Base-by-base conservation (phyloP, 768 basidiomycete species). In the Trametes elegans region DNA sequence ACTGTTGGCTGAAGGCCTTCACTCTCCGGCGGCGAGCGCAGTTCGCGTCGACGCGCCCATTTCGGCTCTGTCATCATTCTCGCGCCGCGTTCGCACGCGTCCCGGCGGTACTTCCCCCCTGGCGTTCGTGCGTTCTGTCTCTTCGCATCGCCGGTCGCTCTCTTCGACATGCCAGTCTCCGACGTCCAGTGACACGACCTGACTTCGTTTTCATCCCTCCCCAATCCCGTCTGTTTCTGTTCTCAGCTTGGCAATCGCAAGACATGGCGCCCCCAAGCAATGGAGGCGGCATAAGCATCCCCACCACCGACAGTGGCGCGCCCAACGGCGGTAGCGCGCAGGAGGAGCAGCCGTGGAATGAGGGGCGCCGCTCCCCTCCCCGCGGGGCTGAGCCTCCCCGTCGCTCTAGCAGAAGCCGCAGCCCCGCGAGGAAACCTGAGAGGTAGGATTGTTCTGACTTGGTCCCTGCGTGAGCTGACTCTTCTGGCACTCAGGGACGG, bases 211-310 rank as follows among this genome's bases (percentile, higher is more conserved):
- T 49, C 62, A 54, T 47, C 60, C 56, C 41, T 70, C 71, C 68
- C 66, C 67, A 67, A 60, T 71, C 68, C 54, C 68, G n/a, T n/a
- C n/a, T n/a, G n/a, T 71, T 65, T 65, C 62, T 65, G 68, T 68
- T 68, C 70, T 69, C 83, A 89, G 88, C 88, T 66, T 90, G 88
- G 88, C 87, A 88, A 74, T 81, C 85, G 31, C 85, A 87, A 82
- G 88, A 90, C 61, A 88, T 88, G 59, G 88, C 85, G 29, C 84
- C 88, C 51, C 74, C 84, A 8, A 73, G 70, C 54, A 62, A 62
- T 54, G 63, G 64, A 39, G 71, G 68, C 19, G 85, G 80, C 42
- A 89, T 88, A 60, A 83, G 85, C 70, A 90, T 90, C 65, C 88
- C 88, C 46, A 78, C 81, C 23, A 63, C 60, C 49, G 79, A 80